Conservation (phyloP, 1,284 basidiomycete genomes). For the Cutaneotrichosporon sp. region DNA sequence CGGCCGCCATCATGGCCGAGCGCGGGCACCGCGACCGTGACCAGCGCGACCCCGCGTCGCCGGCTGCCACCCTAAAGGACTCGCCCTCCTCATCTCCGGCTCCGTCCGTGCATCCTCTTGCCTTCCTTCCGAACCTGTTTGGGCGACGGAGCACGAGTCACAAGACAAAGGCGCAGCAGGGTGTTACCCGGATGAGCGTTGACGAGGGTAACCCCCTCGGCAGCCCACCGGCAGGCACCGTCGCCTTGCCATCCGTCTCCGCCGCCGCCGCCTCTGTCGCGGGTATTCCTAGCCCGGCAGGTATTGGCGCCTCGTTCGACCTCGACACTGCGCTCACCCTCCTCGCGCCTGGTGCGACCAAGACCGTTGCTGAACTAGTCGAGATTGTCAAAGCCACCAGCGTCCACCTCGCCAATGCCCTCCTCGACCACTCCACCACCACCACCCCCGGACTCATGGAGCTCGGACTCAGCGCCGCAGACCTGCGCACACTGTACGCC, state of each 20-base stretch:
- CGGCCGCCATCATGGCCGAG: slow-evolving; percentile 10
- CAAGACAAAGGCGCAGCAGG: slow-evolving; percentile 18
- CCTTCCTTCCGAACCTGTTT: slow-evolving; percentile 33
- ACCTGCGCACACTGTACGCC: slow-evolving; percentile 34
- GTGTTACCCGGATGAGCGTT: slow-evolving; percentile 19
- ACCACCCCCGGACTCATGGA: slow-evolving; percentile 15
- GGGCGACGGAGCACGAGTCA: slow-evolving; percentile 28
- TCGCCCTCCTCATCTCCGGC: slow-evolving; percentile 2
- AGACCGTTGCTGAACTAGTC: slow-evolving; percentile 28
- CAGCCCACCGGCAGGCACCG: slow-evolving; percentile 16
- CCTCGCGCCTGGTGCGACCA: slow-evolving; percentile 34
- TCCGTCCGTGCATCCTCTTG: slow-evolving; percentile 12
- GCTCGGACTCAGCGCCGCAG: slow-evolving; percentile 20
- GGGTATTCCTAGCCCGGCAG: neutral
- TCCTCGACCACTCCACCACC: slow-evolving; percentile 22
- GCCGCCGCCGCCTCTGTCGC: neutral
- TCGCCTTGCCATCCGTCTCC: slow-evolving; percentile 9
- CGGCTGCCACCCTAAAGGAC: neutral
- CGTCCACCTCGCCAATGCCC: slow-evolving; percentile 34
- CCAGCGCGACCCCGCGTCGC: neutral
- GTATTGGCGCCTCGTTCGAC: slow-evolving; percentile 31
- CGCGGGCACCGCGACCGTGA: slow-evolving; percentile 10
- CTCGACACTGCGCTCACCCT: slow-evolving; percentile 36
- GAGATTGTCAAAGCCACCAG: slow-evolving; percentile 42
- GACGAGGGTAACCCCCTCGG: slow-evolving; percentile 18